Conservation (phyloP, 176 grass and related monocot genomes). For the Poa annua region DNA sequence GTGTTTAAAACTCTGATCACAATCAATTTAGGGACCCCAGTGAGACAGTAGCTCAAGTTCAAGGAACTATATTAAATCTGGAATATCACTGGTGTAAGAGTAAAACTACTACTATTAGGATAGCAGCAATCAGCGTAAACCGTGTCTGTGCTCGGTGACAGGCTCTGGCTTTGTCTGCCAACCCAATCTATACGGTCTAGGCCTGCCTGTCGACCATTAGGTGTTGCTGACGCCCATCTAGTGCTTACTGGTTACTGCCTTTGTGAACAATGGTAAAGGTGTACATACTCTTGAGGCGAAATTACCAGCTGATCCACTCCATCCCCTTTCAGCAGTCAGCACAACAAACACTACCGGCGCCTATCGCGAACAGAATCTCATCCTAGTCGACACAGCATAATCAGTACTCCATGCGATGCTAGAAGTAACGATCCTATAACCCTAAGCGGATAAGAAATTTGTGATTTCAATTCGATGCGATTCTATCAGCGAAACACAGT, state of each 20-base stretch:
- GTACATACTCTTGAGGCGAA: background rate
- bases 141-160: background rate
- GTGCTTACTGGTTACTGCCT: background rate
- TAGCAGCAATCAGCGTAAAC: background rate
- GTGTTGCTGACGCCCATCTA: background rate
- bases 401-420: background rate
- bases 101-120: background rate
- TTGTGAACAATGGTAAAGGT: background rate
- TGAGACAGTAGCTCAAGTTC: background rate
- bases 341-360: constrained; percentile 1
- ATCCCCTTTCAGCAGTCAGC: background rate
- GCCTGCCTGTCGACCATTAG: background rate
- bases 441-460: background rate
- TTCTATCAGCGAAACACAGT: background rate
- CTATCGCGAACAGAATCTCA: background rate
- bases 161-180: background rate
- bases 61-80: background rate
- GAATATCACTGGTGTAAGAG: background rate
- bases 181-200: background rate
- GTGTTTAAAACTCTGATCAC: background rate
- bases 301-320: background rate
- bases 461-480: background rate
- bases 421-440: background rate
- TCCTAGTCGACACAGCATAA: background rate
- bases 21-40: background rate